These are phyloP conservation scores for Rhizomucor pusillus DNA, from an alignment of 371 early-diverging fungal species.

Conservation along the genomic window DNA sequence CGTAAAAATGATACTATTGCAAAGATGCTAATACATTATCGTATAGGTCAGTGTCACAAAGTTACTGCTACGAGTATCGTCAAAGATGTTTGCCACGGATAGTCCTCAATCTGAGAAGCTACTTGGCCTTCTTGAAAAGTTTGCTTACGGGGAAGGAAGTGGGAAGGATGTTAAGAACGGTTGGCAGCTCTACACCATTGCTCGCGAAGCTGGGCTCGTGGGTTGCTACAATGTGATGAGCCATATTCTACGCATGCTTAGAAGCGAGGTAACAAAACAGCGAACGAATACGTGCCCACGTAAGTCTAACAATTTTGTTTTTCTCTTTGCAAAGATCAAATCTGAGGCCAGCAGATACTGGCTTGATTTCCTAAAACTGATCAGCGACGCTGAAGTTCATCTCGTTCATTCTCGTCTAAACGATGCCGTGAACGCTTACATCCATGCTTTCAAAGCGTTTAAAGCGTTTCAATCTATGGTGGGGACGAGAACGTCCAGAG, in stretches of 20 bases:
- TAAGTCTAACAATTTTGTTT: no score
- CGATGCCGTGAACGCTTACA: no score
- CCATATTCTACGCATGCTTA: conserved; percentile 15
- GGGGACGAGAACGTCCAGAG: conserved; percentile 17
- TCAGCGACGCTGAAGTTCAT: conserved; percentile 30
- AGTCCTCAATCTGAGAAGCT: conserved; percentile 8
- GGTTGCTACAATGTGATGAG: conserved; percentile 38
- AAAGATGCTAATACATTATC: neutral
- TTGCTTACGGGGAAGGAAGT: conserved; percentile 23
- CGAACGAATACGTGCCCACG: no score
- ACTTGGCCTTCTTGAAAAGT: conserved; percentile 6
- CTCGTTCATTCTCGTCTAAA: neutral
- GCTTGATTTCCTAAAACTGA: conserved; percentile 22
- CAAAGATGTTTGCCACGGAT: neutral
- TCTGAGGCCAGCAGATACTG: conserved; percentile 31
- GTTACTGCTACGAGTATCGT: conserved; percentile 23
- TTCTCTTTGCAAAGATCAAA: conserved; percentile 17
- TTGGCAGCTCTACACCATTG: conserved; percentile 35
- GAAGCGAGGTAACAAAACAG: conserved; percentile 16
- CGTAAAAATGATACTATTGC: no score
- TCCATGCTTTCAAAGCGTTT: no score
- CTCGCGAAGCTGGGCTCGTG: conserved; percentile 31
- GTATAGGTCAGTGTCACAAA: conserved; percentile 29
- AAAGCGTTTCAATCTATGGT: conserved; percentile 25
- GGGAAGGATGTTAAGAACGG: conserved; percentile 18